A percentile compares a stretch with the other conserved stretches of the same genome.
Evolutionary conservation across 306 rosid genomes (phyloP).

Genomic region (Lathyrus tuberosus): DNA sequence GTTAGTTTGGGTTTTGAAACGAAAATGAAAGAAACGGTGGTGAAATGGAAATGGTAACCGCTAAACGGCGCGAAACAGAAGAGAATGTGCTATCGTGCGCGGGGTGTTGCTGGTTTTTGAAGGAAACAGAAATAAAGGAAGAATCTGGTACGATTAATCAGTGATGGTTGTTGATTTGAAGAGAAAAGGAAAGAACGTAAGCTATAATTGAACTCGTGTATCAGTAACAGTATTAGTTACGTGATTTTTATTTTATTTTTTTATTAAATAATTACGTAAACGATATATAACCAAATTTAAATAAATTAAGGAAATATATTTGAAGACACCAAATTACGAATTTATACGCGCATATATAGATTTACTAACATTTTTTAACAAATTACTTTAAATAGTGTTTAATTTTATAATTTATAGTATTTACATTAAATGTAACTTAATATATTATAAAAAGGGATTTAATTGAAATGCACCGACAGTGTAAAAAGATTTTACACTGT

Average conservation of each 20-base stretch:
- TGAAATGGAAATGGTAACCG: background rate
- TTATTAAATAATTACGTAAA: no score
- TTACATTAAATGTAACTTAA: no score
- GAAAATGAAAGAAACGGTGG: background rate
- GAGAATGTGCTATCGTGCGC: background rate
- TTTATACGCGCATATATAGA: no score
- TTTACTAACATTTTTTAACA: no score
- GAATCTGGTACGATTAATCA: background rate
- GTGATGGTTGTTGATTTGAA: conserved; percentile 2
- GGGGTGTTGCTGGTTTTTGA: background rate
- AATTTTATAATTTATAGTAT: no score
- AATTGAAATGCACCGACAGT: no score
- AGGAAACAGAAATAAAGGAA: background rate
- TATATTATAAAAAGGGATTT: no score
- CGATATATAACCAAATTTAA: no score
- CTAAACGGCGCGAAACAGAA: background rate
- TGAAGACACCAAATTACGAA: no score
- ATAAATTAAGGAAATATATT: no score
- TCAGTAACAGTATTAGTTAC: background rate
- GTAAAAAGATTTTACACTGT: no score
- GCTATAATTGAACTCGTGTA: background rate
- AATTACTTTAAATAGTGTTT: no score
- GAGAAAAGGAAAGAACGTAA: background rate
- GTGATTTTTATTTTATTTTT: background rate
- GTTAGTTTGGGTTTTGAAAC: background rate